phyloP scores from a whole-genome alignment of 257 asterid genomes.

The Salvia splendens region DNA sequence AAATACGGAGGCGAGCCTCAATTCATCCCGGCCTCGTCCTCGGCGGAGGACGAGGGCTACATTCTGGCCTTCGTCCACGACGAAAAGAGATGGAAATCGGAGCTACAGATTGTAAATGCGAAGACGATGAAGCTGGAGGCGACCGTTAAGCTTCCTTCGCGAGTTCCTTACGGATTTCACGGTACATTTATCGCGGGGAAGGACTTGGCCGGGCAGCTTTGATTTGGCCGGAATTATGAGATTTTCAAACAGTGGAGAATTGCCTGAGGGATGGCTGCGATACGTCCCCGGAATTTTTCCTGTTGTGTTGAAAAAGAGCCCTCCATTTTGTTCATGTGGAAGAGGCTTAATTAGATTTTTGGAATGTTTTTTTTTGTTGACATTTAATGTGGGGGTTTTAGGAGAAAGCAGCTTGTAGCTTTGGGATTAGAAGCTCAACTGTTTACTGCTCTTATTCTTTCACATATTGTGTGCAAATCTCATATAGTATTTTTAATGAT shows the following conservation, averaged over 20 bases:
- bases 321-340: conserved; percentile 27
- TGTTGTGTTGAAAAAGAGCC: conserved; percentile 24
- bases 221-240: neutral
- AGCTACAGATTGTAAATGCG: conserved; percentile 80
- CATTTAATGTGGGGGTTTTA: conserved; percentile 51
- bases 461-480: conserved; percentile 39
- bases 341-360: conserved; percentile 22
- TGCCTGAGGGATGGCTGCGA: conserved; percentile 79
- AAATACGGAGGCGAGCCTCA: conserved; percentile 96
- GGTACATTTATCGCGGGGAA: conserved; percentile 74
- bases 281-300: conserved; percentile 88
- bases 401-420: conserved; percentile 82
- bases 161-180: conserved; percentile 95
- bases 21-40: conserved; percentile 59
- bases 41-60: conserved; percentile 73
- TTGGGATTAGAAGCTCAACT: conserved; percentile 89
- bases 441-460: conserved; percentile 59
- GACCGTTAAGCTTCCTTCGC: conserved; percentile 65
- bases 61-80: conserved; percentile 81
- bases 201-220: conserved; percentile 69
- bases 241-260: conserved; percentile 43
- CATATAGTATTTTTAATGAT: conserved; percentile 18
- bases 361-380: neutral
- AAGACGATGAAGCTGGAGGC: conserved; percentile 68
- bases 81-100: conserved; percentile 70